Base-by-base conservation (phyloP, 2,329 filamentous ascomycete species). In the Talaromyces sp. region DNA sequence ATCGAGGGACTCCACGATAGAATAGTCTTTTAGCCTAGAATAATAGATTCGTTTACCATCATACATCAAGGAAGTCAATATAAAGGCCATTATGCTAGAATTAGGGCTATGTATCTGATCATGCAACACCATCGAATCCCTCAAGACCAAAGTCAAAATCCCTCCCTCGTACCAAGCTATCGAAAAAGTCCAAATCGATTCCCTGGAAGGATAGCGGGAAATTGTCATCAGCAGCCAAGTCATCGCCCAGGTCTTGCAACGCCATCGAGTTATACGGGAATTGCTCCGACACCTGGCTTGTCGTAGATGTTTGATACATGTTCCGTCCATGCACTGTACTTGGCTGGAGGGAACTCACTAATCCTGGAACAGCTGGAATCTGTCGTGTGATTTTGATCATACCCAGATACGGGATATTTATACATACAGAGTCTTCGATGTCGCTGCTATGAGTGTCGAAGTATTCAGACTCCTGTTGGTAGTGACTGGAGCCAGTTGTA, bases 171-270 rank as follows among this genome's bases (percentile, higher is more conserved):
- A 60, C 42, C 40, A 60, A 39, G 33, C 58, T 60, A 60, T 60
- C 58, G 23, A 60, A 60, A 50, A 60, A 60, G 44, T 44, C 58
- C 58, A 60, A 25, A 18, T 60, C 58, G 35, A 60, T 25, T n/a
- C 52, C 58, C 5, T 35, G 58, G 25, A 60, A 60, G 8, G 58
- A 60, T 6, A 52, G 14, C 21, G 42, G 46, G 37, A 37, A 33
- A 39, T n/a, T 37, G 9, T 52, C 31, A 48, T n/a, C 16, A 16
- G 42, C 35, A 28, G 35, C 23, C 37, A 42, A 40, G 1, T 57
- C 54, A 6, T 35, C 48, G 4, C 25, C 48, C 28, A 52, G 11
- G 11, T 52, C n/a, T 35, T 52, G 48, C 3, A 52, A 33, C 5
- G 25, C 14, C 16, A 28, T 31, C 9, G 46, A 31, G 5, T 12